Percentiles rank a stretch among this genome's conserved stretches.
Conservation (phyloP, 495 filamentous ascomycete species). For the Echria macrotheca region DNA sequence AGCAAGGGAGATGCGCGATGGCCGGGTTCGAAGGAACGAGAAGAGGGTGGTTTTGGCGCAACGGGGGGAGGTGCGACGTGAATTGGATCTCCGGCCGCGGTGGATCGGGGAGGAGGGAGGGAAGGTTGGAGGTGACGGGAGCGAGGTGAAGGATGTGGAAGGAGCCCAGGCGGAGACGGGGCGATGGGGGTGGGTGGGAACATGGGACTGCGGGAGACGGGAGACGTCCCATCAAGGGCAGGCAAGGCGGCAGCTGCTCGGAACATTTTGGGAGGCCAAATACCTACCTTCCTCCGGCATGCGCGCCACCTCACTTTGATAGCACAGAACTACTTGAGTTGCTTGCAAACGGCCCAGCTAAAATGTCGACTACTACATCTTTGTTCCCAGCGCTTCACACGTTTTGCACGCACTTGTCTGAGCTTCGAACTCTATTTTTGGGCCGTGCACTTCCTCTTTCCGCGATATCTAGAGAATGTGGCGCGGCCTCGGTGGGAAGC, state of each 20-base stretch:
- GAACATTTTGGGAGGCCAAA: slow-evolving; percentile 25
- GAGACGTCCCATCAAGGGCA: slow-evolving; percentile 25
- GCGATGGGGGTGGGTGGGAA: slow-evolving; percentile 18
- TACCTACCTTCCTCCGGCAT: slow-evolving; percentile 12
- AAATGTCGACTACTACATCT: neutral
- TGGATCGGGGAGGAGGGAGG: slow-evolving; percentile 6
- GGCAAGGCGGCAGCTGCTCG: slow-evolving; percentile 29
- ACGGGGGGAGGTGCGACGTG: slow-evolving; percentile 1
- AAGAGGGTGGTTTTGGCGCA: too few species aligned
- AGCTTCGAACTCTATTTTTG: too few species aligned
- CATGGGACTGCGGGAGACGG: slow-evolving; percentile 28
- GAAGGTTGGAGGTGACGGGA: slow-evolving; percentile 9
- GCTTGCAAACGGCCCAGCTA: too few species aligned
- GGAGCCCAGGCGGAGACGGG: slow-evolving; percentile 20
- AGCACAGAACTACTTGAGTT: too few species aligned
- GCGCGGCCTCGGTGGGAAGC: neutral
- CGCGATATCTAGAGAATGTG: neutral
- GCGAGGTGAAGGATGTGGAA: slow-evolving; percentile 15
- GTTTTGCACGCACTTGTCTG: neutral
- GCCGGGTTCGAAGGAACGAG: too few species aligned
- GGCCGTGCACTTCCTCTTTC: neutral
- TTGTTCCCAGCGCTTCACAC: neutral
- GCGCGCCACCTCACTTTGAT: slow-evolving; percentile 12
- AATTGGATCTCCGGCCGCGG: slow-evolving; percentile 6
- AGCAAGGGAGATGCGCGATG: neutral